Evolutionary conservation across 192 early-diverging fungal genomes (phyloP).

Genomic region (Geranomyces michiganensis): DNA sequence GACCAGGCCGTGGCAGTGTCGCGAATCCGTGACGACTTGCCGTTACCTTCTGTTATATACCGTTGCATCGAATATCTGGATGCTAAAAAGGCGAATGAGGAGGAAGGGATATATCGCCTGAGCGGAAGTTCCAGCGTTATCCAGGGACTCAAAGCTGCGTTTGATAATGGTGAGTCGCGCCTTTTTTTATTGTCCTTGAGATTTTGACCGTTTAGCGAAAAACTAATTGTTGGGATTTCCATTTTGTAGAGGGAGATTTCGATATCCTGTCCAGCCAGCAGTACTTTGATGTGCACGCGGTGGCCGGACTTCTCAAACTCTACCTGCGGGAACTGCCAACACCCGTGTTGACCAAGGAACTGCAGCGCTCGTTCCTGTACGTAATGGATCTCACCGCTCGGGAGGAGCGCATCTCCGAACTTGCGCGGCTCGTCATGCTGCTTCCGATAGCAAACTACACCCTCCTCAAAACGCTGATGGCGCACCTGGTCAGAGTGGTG

Average conservation of each 20-base stretch:
- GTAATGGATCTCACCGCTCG: constrained; percentile 82
- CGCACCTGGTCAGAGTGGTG: constrained; percentile 89
- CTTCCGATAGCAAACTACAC: constrained; percentile 91
- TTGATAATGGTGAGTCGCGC: constrained; percentile 60
- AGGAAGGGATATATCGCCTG: constrained; percentile 95
- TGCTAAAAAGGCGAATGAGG: constrained; percentile 80
- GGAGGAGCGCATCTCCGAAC: constrained; percentile 77
- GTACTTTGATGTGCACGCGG: constrained; percentile 90
- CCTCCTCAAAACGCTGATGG: constrained; percentile 80
- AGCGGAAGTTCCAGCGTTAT: constrained; percentile 78
- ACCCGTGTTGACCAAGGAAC: constrained; percentile 85
- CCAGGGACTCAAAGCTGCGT: constrained; percentile 74
- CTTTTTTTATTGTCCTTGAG: constrained; percentile 23
- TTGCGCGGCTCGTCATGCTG: constrained; percentile 73
- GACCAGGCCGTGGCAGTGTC: constrained; percentile 76
- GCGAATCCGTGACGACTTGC: constrained; percentile 72
- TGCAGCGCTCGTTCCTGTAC: constrained; percentile 81
- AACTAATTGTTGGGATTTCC: not conserved
- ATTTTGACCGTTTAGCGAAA: not conserved
- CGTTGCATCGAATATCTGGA: constrained; percentile 97
- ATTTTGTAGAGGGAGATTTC: constrained; percentile 70
- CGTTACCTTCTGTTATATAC: constrained; percentile 89
- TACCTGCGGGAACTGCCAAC: constrained; percentile 88
- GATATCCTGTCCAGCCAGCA: constrained; percentile 62
- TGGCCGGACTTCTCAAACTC: constrained; percentile 89